phyloP scores from a whole-genome alignment of 257 asterid genomes.

The Verbascum thapsus region DNA sequence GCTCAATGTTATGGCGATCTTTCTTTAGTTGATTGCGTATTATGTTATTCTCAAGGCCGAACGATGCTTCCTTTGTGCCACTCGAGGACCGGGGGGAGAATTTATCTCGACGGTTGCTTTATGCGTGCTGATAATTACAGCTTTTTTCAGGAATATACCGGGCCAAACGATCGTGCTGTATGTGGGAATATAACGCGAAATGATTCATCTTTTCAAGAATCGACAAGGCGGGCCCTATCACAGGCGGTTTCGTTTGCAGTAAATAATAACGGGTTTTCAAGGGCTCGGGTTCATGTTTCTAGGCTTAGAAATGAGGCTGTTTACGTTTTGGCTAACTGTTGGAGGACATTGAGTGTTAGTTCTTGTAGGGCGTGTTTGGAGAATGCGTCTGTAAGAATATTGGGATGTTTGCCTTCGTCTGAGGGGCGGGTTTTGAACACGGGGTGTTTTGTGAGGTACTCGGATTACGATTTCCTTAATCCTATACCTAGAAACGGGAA shows the following conservation, averaged over 20 bases:
- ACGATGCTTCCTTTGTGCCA: conserved; percentile 72
- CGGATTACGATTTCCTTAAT: conserved; percentile 45
- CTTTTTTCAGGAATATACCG: conserved; percentile 56
- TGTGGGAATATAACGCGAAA: conserved; percentile 58
- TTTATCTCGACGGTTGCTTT: conserved; percentile 84
- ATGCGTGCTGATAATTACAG: conserved; percentile 74
- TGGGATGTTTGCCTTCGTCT: conserved; percentile 47
- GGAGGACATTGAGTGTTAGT: conserved; percentile 36
- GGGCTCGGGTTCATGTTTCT: conserved; percentile 25
- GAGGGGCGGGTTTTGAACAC: conserved; percentile 46
- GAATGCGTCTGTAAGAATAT: conserved; percentile 37
- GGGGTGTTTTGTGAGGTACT: conserved; percentile 49
- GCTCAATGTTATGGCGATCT: conserved; percentile 92
- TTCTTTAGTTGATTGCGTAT: conserved; percentile 65
- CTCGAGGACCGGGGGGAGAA: conserved; percentile 62
- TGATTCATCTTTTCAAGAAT: conserved; percentile 34
- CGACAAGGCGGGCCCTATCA: conserved; percentile 42
- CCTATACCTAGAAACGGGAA: conserved; percentile 29
- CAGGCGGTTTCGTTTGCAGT: conserved; percentile 49
- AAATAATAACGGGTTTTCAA: conserved; percentile 34
- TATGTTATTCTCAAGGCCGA: conserved; percentile 78
- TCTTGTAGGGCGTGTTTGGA: conserved; percentile 44
- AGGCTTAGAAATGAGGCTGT: conserved; percentile 30
- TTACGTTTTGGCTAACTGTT: conserved; percentile 46
- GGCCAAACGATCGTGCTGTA: conserved; percentile 43